These are phyloP conservation scores for Vigna nakashimae DNA, from an alignment of 306 rosid species.

Conservation along the genomic window DNA sequence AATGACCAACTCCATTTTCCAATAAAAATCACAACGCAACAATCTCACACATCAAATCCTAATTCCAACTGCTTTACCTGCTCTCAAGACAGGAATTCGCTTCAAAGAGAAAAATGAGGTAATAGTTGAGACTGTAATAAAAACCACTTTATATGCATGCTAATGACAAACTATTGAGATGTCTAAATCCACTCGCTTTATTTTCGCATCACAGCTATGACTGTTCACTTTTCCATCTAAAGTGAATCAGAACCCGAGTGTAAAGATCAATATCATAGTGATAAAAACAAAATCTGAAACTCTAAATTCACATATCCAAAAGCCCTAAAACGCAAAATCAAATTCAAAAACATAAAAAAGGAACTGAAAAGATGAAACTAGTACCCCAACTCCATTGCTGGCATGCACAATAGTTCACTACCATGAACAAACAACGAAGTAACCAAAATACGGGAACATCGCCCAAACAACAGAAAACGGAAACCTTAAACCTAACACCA, in stretches of 20 bases:
- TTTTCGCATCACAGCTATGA: background rate
- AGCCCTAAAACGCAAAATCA: background rate
- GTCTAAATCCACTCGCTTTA: background rate
- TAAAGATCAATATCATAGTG: background rate
- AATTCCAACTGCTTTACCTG: conserved; percentile 18
- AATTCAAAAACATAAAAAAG: background rate
- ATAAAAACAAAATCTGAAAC: background rate
- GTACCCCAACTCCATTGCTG: background rate
- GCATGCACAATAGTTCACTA: background rate
- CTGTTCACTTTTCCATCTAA: background rate
- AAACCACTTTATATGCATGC: background rate
- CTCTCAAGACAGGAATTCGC: background rate
- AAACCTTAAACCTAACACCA: conserved; percentile 23
- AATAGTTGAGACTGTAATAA: background rate
- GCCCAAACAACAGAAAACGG: background rate
- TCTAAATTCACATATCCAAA: background rate
- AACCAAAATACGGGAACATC: background rate
- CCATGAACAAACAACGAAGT: background rate
- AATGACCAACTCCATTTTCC: conserved; percentile 32
- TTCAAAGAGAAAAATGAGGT: background rate
- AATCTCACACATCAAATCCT: conserved; percentile 46
- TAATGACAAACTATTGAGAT: background rate
- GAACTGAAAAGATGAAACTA: background rate
- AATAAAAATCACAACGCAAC: conserved; percentile 5
- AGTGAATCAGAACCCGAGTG: background rate